Evolutionary conservation across 2,329 filamentous ascomycete genomes (phyloP), one percentile per base, ranked within the genome.

Genomic region (Zalaria obscura): DNA sequence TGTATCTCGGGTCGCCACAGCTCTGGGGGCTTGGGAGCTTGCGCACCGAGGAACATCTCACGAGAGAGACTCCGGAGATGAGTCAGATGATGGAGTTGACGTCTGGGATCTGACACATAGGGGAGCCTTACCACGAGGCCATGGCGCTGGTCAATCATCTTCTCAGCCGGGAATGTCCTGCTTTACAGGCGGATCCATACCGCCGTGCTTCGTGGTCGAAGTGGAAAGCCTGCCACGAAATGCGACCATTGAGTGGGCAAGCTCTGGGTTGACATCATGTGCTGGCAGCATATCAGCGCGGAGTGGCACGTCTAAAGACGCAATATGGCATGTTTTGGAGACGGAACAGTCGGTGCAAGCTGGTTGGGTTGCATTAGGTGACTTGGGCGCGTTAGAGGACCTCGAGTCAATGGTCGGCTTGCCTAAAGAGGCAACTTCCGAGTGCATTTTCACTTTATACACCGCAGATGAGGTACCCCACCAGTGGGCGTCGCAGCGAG

Each of bases 231-330:
- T 98, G 8, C 91, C 91, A 1, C 74, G 84, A 18, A 68, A 66
- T 10, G 80, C 81, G 27, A 69, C 69, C 32, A 75, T 95, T 7
- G 91, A 98, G 64, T 98, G 89, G 88, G 50, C 41, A 3, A 42
- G 40, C 35, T 38, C 38, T 27, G 46, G 43, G 4, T 25, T 40
- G 28, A 35, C 25, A 27, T 9, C 6, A 3, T 39, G 7, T 3
- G 29, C n/a, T 3, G 31, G 31, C 11, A 10, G 5, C 29, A 32
- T 32, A 8, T 44, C 1, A 36, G 28, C 18, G 18, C 18, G 18
- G 18, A 18, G 18, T 18, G 18, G 18, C 18, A 18, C 18, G 18
- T 18, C 18, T 18, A 18, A 18, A 18, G 18, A 18, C 18, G 18
- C 18, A 18, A 18, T 18, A 18, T 18, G 18, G 18, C 18, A 18